Evolutionary conservation across 805 yeast species (phyloP), one percentile per base, ranked within the genome.

Genomic region (Candida pseudoglaebosa): DNA sequence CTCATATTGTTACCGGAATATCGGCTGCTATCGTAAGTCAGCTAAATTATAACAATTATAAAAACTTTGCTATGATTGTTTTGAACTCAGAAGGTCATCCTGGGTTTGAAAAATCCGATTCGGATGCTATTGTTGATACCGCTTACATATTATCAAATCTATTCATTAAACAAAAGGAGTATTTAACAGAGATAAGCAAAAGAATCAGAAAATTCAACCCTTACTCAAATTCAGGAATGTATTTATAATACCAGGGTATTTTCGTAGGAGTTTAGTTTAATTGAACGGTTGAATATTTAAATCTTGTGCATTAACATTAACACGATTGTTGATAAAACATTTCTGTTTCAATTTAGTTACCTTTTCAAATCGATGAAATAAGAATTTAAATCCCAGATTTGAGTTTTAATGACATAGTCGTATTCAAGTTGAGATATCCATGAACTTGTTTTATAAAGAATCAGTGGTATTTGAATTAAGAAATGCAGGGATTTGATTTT

Each of bases 71-170:
- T 13, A 30, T 52, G 32, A 49, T 71, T 32, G 60, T 60, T 3
- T 57, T 75, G 32, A 77, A 78, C 43, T 71, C 83, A 30, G 85
- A 80, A 56, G 86, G 86, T 4, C 80, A 76, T 15, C 63, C 72
- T 2, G 83, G 82, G 2, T 77, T 64, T 53, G 84, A 80, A 45
- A 78, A 74, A 47, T 54, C 77, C 7, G 71, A 69, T 42, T 53
- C 55, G 5, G 76, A 72, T 44, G 52, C 71, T 5, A 46, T 73
- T 12, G 45, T 67, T 28, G 77, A 70, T 38, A 44, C 60, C n/a
- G 47, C 54, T 7, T 37, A 34, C 33, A 44, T 54, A 4, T 32
- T 59, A 12, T 34, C 37, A 1, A 34, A 47, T 10, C n/a, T 50
- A 8, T 32, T 48, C 2, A 26, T 32, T 4, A 15, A 28, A 8